These are phyloP conservation scores for Annona squamosa DNA, from an alignment of 164 flowering plant species.

Conservation along the genomic window DNA sequence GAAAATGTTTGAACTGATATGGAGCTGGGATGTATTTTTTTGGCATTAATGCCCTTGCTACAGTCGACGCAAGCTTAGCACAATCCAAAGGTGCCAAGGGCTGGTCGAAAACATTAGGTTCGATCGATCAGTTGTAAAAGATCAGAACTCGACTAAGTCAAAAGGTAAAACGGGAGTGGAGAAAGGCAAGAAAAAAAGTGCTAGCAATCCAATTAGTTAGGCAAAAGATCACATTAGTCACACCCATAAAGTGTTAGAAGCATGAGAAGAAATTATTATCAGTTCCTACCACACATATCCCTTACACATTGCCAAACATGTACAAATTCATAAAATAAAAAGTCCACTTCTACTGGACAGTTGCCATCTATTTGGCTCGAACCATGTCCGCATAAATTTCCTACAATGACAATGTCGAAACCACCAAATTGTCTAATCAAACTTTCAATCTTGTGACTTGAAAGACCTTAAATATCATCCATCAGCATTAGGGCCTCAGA, in stretches of 20 bases:
- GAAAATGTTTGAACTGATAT: too few relatives aligned
- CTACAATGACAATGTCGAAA: constrained; percentile 67
- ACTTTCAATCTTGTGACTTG: constrained; percentile 36
- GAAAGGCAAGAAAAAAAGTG: too few relatives aligned
- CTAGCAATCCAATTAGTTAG: not conserved
- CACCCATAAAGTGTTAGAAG: not conserved
- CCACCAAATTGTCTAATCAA: constrained; percentile 47
- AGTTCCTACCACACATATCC: constrained; percentile 24
- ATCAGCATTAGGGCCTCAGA: constrained; percentile 68
- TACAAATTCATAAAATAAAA: constrained; percentile 61
- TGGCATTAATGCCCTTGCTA: too few relatives aligned
- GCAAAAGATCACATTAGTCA: not conserved
- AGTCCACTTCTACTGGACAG: constrained; percentile 38
- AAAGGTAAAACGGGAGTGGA: not conserved
- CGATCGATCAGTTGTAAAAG: not conserved
- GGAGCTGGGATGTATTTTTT: too few relatives aligned
- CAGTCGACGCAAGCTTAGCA: not conserved
- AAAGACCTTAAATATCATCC: constrained; percentile 51
- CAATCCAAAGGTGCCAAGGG: not conserved
- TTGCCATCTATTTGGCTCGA: constrained; percentile 21
- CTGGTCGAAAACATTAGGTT: not conserved
- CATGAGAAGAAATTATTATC: not conserved
- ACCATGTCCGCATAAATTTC: constrained; percentile 34
- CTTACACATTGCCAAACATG: constrained; percentile 65
- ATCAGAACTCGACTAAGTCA: not conserved